A percentile compares a stretch with the other conserved stretches of the same genome.
Conservation (phyloP, 2,329 filamentous ascomycete genomes). For the Orbilia quercus region DNA sequence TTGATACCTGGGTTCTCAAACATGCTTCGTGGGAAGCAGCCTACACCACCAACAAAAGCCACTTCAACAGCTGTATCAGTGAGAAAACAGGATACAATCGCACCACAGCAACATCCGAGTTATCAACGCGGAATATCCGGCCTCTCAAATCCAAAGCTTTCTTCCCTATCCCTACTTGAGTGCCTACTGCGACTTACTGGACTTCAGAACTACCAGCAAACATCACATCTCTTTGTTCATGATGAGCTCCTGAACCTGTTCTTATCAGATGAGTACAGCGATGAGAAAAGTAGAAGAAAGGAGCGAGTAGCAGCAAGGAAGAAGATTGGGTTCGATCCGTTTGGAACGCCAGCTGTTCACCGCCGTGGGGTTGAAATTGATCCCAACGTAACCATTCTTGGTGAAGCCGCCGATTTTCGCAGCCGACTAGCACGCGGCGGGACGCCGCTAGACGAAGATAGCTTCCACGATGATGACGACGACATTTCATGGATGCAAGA, state of each 20-base stretch:
- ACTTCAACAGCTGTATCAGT: conserved; percentile 31
- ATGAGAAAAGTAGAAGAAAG: conserved; percentile 50
- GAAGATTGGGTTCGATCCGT: conserved; percentile 60
- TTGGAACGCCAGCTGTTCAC: conserved; percentile 55
- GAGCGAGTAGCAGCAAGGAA: conserved; percentile 59
- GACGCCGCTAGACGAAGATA: conserved; percentile 48
- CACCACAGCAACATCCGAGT: conserved; percentile 67
- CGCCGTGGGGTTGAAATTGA: conserved; percentile 51
- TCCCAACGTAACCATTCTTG: conserved; percentile 43
- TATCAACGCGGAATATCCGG: conserved; percentile 68
- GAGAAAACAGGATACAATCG: conserved; percentile 57
- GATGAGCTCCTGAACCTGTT: conserved; percentile 92
- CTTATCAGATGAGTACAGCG: conserved; percentile 65
- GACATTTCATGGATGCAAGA: conserved; percentile 54
- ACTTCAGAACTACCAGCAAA: conserved; percentile 91
- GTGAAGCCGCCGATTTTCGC: conserved; percentile 46
- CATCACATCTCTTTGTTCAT: conserved; percentile 86
- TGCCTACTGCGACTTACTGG: conserved; percentile 87
- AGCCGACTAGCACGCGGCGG: conserved; percentile 42
- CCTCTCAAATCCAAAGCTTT: conserved; percentile 67
- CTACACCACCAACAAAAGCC: conserved; percentile 57
- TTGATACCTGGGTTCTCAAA: conserved; percentile 49
- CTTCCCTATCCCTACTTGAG: conserved; percentile 83
- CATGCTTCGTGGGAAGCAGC: conserved; percentile 32
- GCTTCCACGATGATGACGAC: conserved; percentile 52